Conservation (phyloP, 305 asterid genomes). For the Solanum aculeatissimum region DNA sequence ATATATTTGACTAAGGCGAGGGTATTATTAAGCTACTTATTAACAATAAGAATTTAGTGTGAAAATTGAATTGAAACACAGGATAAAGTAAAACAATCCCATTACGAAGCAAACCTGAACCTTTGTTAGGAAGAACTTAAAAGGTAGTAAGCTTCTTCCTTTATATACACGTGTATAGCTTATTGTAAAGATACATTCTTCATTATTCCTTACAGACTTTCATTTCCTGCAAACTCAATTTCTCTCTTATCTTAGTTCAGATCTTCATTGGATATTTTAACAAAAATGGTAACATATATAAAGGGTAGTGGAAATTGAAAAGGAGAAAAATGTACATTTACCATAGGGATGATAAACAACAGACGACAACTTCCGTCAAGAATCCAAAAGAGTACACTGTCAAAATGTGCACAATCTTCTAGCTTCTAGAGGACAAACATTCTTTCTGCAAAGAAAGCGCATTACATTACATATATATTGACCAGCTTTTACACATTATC, state of each 20-base stretch:
- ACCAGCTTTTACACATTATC: conserved; percentile 42
- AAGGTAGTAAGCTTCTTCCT: not conserved
- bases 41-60: no score
- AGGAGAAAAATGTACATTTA: not conserved
- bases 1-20: no score
- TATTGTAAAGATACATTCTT: not conserved
- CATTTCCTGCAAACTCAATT: not conserved
- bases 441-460: not conserved
- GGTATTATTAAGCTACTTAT: no score
- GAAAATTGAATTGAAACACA: no score
- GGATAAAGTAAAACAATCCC: no score
- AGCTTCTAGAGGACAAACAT: not conserved
- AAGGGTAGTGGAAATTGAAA: not conserved
- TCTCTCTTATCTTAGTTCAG: not conserved
- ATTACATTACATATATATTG: not conserved
- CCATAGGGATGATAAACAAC: not conserved
- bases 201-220: not conserved
- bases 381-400: conserved; percentile 5
- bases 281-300: not conserved
- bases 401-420: not conserved
- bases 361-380: conserved; percentile 10
- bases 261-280: not conserved
- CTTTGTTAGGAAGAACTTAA: not conserved
- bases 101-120: no score
- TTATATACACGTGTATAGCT: not conserved